phyloP scores from a whole-genome alignment of 1,284 basidiomycete species.

The Coniferiporia weirii region DNA sequence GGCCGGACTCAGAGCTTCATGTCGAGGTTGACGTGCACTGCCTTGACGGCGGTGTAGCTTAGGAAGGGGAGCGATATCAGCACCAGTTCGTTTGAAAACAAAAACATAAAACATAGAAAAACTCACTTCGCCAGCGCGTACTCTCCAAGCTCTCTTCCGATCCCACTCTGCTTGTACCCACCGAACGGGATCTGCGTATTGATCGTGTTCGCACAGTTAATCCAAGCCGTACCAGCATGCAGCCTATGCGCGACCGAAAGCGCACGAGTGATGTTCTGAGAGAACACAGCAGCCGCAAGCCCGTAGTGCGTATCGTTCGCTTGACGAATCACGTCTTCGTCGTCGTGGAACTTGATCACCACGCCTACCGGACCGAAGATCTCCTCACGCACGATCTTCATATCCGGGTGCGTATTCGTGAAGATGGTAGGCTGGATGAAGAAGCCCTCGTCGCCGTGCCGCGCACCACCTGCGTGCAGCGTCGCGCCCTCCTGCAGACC shows the following conservation, averaged over 20 bases:
- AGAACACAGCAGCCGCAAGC: slow-evolving; percentile 83
- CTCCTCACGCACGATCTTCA: slow-evolving; percentile 89
- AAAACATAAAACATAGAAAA: slow-evolving; percentile 12
- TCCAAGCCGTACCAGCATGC: slow-evolving; percentile 80
- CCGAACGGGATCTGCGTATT: slow-evolving; percentile 75
- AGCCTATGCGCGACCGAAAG: slow-evolving; percentile 71
- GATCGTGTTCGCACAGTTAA: slow-evolving; percentile 73
- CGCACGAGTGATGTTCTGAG: slow-evolving; percentile 72
- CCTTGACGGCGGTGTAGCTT: slow-evolving; percentile 84
- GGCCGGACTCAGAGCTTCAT: slow-evolving; percentile 9
- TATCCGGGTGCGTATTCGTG: slow-evolving; percentile 68
- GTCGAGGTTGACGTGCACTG: slow-evolving; percentile 75
- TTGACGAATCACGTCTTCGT: slow-evolving; percentile 65
- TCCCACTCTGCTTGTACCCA: slow-evolving; percentile 83
- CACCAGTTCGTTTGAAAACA: neutral
- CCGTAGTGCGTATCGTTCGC: slow-evolving; percentile 90
- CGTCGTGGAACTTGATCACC: slow-evolving; percentile 67
- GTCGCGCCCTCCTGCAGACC: slow-evolving; percentile 85
- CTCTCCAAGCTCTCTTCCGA: slow-evolving; percentile 83
- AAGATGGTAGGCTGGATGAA: slow-evolving; percentile 86
- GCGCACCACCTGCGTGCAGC: slow-evolving; percentile 71
- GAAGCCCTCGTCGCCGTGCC: slow-evolving; percentile 69
- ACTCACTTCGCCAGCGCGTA: slow-evolving; percentile 69
- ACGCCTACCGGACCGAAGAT: slow-evolving; percentile 86
- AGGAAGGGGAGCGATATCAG: slow-evolving; percentile 20